phyloP scores from a whole-genome alignment of 2,329 filamentous ascomycete genomes.

The Fonsecaea pedrosoi region DNA sequence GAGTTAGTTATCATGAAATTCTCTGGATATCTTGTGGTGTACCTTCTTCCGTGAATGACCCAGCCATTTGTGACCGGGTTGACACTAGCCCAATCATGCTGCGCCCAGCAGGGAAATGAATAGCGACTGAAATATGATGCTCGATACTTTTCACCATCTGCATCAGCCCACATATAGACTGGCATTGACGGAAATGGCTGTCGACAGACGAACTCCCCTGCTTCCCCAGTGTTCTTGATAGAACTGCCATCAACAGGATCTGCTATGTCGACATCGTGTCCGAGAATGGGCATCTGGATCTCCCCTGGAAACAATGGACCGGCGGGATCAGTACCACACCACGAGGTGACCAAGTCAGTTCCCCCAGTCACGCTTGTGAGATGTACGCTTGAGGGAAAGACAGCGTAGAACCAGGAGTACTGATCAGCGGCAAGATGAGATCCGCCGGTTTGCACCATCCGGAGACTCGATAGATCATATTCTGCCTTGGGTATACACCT shows the following conservation, averaged over 20 bases:
- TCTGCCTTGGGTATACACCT: constrained; percentile 61
- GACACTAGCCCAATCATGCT: constrained; percentile 48
- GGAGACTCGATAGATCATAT: constrained; percentile 48
- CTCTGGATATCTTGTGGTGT: not conserved
- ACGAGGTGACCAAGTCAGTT: constrained; percentile 45
- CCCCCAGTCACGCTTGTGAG: constrained; percentile 41
- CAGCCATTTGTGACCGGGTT: constrained; percentile 69
- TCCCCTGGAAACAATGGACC: constrained; percentile 69
- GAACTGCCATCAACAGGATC: constrained; percentile 26
- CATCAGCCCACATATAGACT: constrained; percentile 64
- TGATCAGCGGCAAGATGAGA: constrained; percentile 22
- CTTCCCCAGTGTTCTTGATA: constrained; percentile 56
- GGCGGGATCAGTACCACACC: constrained; percentile 42
- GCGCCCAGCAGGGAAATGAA: constrained; percentile 24
- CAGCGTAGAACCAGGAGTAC: constrained; percentile 20
- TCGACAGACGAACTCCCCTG: constrained; percentile 77
- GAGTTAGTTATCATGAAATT: not conserved
- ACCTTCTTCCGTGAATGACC: constrained; percentile 47
- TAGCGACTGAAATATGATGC: constrained; percentile 47
- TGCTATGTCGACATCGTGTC: constrained; percentile 44
- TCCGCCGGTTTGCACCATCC: constrained; percentile 25
- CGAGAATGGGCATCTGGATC: constrained; percentile 61
- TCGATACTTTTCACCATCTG: constrained; percentile 61
- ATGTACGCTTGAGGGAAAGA: constrained; percentile 24
- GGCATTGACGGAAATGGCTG: constrained; percentile 78